Evolutionary conservation across 2,329 filamentous ascomycete genomes (phyloP).

Genomic region (Stemphylium beticola): DNA sequence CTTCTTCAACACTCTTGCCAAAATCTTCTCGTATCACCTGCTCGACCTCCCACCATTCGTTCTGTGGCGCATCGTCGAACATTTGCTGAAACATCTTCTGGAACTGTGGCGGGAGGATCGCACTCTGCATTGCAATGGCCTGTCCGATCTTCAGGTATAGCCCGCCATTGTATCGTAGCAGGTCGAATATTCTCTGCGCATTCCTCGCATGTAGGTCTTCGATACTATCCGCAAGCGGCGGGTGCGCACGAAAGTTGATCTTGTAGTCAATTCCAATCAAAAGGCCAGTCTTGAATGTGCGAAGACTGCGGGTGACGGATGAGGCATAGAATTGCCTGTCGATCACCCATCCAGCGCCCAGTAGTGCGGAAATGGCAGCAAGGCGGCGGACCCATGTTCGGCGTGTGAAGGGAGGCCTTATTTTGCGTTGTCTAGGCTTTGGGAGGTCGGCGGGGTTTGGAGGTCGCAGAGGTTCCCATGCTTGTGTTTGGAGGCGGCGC

Average conservation of each 20-base stretch:
- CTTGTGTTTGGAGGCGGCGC: conserved; percentile 40
- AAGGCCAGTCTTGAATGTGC: conserved; percentile 81
- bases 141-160: conserved; percentile 98
- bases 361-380: conserved; percentile 64
- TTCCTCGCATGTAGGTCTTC: conserved; percentile 81
- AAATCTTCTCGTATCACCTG: conserved; percentile 88
- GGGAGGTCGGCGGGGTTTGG: conserved; percentile 81
- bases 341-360: conserved; percentile 68
- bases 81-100: conserved; percentile 95
- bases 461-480: conserved; percentile 60
- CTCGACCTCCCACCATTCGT: conserved; percentile 84
- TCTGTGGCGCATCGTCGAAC: conserved; percentile 98
- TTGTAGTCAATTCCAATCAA: conserved; percentile 92
- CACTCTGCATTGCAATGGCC: conserved; percentile 97
- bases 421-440: conserved; percentile 54
- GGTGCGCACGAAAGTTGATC: conserved; percentile 86
- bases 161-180: conserved; percentile 86
- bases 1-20: conserved; percentile 80
- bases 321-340: conserved; percentile 81
- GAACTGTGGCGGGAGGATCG: conserved; percentile 90
- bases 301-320: conserved; percentile 75
- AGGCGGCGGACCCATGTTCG: conserved; percentile 81
- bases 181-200: conserved; percentile 79
- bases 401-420: conserved; percentile 73
- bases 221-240: conserved; percentile 74